phyloP scores from a whole-genome alignment of 108 stramenopile genomes.

The Poteriospumella lacustris region DNA sequence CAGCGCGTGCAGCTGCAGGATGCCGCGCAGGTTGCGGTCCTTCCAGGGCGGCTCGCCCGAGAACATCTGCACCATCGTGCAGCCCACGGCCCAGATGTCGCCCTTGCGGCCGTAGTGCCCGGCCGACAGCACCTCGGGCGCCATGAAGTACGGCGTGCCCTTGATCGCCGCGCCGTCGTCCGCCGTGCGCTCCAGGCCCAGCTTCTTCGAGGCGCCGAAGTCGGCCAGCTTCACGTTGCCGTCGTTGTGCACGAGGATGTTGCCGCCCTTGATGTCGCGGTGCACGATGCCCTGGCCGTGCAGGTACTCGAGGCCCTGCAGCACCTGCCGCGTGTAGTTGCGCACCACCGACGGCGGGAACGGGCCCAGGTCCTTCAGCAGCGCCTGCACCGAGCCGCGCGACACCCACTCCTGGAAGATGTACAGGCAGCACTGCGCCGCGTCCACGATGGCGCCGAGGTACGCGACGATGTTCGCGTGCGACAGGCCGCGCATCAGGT shows the following conservation, averaged over 20 bases:
- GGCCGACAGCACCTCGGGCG: slow-evolving; percentile 78
- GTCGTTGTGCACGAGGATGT: slow-evolving; percentile 82
- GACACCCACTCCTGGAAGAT: slow-evolving; percentile 97
- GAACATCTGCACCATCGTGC: slow-evolving; percentile 78
- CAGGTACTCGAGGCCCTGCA: slow-evolving; percentile 81
- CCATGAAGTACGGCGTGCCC: slow-evolving; percentile 89
- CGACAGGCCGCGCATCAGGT: slow-evolving; percentile 73
- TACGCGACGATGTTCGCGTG: slow-evolving; percentile 90
- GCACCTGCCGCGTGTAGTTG: slow-evolving; percentile 72
- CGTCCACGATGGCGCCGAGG: slow-evolving; percentile 76
- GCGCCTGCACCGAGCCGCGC: slow-evolving; percentile 71
- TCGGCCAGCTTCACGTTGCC: slow-evolving; percentile 86
- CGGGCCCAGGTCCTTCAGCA: slow-evolving; percentile 75
- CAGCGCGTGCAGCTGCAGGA: slow-evolving; percentile 46
- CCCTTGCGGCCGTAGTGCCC: slow-evolving; percentile 73
- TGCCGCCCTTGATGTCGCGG: slow-evolving; percentile 88
- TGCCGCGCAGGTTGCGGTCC: slow-evolving; percentile 19
- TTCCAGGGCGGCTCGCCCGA: slow-evolving; percentile 82
- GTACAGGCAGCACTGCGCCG: slow-evolving; percentile 58
- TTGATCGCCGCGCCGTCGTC: background rate
- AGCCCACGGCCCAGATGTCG: slow-evolving; percentile 82
- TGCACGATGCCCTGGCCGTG: slow-evolving; percentile 80
- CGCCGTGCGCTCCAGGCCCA: background rate
- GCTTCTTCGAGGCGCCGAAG: slow-evolving; percentile 71
- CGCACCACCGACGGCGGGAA: slow-evolving; percentile 67